Base-by-base conservation (phyloP, 495 filamentous ascomycete genomes). In the Cercophora samala region DNA sequence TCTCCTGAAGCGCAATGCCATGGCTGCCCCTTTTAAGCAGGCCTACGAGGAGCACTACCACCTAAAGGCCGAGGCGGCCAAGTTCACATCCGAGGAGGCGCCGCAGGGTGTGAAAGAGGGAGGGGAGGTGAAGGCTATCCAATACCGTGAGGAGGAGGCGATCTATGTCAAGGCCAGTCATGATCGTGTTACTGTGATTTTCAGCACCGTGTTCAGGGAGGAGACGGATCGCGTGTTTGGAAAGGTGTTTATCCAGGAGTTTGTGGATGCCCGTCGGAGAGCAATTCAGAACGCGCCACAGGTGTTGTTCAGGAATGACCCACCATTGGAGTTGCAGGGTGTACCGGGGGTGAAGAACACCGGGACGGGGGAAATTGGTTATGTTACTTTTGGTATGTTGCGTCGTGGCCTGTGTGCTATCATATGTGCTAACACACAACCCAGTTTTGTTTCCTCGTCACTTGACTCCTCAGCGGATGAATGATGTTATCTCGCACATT, bases 101-200 rank as follows among this genome's bases (percentile, higher is more conserved):
- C 95, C 95, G 1, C 89, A 94, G 74, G 93, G 93, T 56, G 83
- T 96, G 42, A 80, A 84, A 72, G 93, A 97, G 81, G 92, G 93
- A 29, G 93, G 93, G 52, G 89, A 96, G 69, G 90, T 97, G 24
- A 97, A 95, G 90, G 90, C 93, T 2, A 95, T 99, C 66, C 93
- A 97, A 72, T 98, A 99, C 81, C 89, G 95, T 19, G 96, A 99
- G 69, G 95, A 98, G 81, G 95, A 99, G 76, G 95, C 95, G n/a
- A 97, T 99, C 75, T 99, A 97, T 78, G 92, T 99, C 82, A 97
- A 98, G 79, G 94, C 95, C 37, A 96, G 90, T 77, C 90, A 93
- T 76, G 95, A 99, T 75, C 89, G 95, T 63, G 96, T 99, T 52
- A 99, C 95, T 0, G 93, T 99, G 73, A 98, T 99, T 74, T 99